These are phyloP conservation scores for Agrocybe chaxingu DNA, from an alignment of 768 basidiomycete species.

Conservation along the genomic window DNA sequence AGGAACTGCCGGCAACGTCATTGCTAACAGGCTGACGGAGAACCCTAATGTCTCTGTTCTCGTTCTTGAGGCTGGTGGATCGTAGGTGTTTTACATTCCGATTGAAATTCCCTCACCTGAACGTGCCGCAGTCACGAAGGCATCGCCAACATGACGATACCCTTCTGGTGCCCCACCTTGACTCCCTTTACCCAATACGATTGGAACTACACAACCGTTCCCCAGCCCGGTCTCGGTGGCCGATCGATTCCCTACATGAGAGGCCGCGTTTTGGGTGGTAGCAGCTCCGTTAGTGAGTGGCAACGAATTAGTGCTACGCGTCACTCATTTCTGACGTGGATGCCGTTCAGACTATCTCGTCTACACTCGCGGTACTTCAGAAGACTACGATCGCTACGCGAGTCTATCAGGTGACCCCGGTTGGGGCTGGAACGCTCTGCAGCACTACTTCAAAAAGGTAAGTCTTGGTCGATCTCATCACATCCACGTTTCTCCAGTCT, in stretches of 20 bases:
- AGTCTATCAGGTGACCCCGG: constrained; percentile 38
- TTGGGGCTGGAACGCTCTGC: constrained; percentile 39
- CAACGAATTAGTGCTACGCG: constrained; percentile 11
- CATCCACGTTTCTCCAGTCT: neutral
- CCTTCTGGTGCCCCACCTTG: constrained; percentile 12
- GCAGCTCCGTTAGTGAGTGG: constrained; percentile 24
- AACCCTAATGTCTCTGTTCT: constrained; percentile 43
- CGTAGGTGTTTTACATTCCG: constrained; percentile 29
- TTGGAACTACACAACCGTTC: constrained; percentile 25
- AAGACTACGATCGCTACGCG: constrained; percentile 56
- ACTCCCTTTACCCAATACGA: constrained; percentile 14
- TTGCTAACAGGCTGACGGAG: constrained; percentile 53
- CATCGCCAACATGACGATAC: constrained; percentile 8
- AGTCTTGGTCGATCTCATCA: neutral
- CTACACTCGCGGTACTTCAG: constrained; percentile 29
- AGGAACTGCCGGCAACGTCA: constrained; percentile 54
- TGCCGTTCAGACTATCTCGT: constrained; percentile 18
- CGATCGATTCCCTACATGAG: constrained; percentile 20
- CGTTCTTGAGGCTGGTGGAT: constrained; percentile 52
- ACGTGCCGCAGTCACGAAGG: constrained; percentile 9
- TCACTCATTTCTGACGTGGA: neutral
- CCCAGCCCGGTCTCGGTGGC: constrained; percentile 21
- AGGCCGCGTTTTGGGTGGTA: constrained; percentile 25
- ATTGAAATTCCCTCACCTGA: neutral
- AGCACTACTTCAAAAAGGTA: constrained; percentile 27